Conservation (phyloP, 176 grass and related monocot species). For the Lolium multiflorum region DNA sequence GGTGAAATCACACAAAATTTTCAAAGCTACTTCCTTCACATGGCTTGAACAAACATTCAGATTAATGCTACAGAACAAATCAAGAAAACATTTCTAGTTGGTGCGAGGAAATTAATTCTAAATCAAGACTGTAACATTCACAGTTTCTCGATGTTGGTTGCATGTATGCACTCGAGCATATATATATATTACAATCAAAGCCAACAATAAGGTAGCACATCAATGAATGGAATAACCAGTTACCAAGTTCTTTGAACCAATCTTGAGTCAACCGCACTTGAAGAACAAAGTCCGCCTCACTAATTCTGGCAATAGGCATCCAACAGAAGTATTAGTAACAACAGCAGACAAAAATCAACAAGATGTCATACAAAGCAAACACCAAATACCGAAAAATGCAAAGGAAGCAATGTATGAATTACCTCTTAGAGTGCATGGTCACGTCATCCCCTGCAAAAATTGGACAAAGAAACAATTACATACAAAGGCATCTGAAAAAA, state of each 20-base stretch:
- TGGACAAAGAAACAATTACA: not conserved
- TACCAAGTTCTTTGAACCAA: slow-evolving; percentile 15
- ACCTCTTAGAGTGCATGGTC: not conserved
- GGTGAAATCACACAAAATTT: not conserved
- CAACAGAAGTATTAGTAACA: not conserved
- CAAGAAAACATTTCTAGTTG: not conserved
- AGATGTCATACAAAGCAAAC: slow-evolving; percentile 3
- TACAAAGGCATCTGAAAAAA: not conserved
- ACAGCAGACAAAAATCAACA: slow-evolving; percentile 1
- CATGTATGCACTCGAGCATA: not conserved
- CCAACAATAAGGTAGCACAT: not conserved
- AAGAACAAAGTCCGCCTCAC: not conserved
- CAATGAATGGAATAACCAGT: not conserved
- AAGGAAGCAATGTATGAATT: not conserved
- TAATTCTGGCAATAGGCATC: not conserved
- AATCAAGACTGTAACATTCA: not conserved
- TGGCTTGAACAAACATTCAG: not conserved
- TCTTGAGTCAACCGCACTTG: not conserved
- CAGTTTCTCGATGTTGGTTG: not conserved
- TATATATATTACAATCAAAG: not conserved
- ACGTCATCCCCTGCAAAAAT: slow-evolving; percentile 6
- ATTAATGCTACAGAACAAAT: not conserved
- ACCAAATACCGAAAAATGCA: not conserved
- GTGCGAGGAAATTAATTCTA: not conserved
- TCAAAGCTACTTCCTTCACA: not conserved